Evolutionary conservation across 2,329 filamentous ascomycete species (phyloP), one percentile per base, ranked within the genome.

Genomic region (Ophiostoma sp.): DNA sequence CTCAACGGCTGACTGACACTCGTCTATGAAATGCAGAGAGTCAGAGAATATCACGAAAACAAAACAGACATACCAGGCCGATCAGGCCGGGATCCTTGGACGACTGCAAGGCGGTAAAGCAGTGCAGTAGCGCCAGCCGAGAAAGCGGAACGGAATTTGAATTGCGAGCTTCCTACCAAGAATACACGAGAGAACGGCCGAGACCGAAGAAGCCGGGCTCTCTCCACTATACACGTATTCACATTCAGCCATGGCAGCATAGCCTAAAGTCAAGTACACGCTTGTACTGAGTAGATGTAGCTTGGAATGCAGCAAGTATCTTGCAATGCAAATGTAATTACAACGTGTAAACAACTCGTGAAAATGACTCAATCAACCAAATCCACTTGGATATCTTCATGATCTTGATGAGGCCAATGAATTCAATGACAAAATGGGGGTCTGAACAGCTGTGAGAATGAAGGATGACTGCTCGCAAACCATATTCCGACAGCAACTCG

Each of bases 211-310:
- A 62, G 23, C 57, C 57, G 57, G 27, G 1, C 52, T 1, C 57
- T 62, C 57, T 62, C 57, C 57, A 62, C 57, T 62, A 33, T 57
- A 27, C 52, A 57, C 52, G 52, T 57, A 57, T 27, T 17, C 44
- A 15, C 5, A 44, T 44, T 44, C 41, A 5, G 41, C 41, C 44
- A 48, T 7, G 44, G 17, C 11, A 57, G 23, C 23, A 57, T 57
- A 57, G 52, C 52, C 52, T 57, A 31, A 57, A 57, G 52, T 27
- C 52, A 13, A 54, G 48, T n/a, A 48, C 44, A 57, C 23, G 52
- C 52, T 57, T 57, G n/a, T 48, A 17, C 52, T 57, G 52, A 27
- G 23, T 48, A 48, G 44, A 48, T 15, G 20, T 48, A 48, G 44
- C 44, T 48, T 48, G 44, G 20, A 48, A 20, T 48, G 44, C 6